Conservation (phyloP, 164 flowering plant species). For the Berberis thunbergii region DNA sequence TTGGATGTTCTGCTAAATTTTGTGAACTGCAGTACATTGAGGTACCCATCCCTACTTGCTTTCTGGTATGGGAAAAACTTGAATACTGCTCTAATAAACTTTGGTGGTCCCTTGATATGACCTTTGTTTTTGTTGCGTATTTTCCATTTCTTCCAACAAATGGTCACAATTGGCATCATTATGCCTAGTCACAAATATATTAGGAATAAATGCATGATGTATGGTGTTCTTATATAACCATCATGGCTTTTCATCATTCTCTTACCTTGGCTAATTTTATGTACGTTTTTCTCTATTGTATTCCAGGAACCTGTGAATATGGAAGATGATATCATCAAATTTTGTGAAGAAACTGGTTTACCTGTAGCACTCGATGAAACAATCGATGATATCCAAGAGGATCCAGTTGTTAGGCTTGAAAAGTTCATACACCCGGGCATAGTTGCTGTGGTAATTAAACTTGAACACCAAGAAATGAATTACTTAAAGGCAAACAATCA, state of each 20-base stretch:
- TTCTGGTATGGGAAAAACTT: background rate
- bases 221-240: no score
- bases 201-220: no score
- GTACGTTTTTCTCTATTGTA: background rate
- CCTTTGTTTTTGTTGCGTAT: no score
- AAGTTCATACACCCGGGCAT: constrained; percentile 64
- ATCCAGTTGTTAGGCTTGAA: constrained; percentile 42
- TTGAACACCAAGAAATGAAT: background rate
- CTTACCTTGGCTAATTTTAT: background rate
- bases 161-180: no score
- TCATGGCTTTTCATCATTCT: background rate
- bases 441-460: constrained; percentile 71
- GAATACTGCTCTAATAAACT: no score
- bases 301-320: constrained; percentile 78
- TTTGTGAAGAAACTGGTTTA: constrained; percentile 78
- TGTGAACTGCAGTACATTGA: constrained; percentile 78
- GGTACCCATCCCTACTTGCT: constrained; percentile 31
- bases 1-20: constrained; percentile 48
- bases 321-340: constrained; percentile 70
- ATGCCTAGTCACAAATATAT: no score
- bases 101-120: no score
- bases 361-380: constrained; percentile 95
- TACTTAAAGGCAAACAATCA: background rate
- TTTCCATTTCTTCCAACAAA: no score
- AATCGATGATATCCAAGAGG: constrained; percentile 41